Evolutionary conservation across 163 green algal species (phyloP).

Genomic region (Trebouxiophyceae sp.): DNA sequence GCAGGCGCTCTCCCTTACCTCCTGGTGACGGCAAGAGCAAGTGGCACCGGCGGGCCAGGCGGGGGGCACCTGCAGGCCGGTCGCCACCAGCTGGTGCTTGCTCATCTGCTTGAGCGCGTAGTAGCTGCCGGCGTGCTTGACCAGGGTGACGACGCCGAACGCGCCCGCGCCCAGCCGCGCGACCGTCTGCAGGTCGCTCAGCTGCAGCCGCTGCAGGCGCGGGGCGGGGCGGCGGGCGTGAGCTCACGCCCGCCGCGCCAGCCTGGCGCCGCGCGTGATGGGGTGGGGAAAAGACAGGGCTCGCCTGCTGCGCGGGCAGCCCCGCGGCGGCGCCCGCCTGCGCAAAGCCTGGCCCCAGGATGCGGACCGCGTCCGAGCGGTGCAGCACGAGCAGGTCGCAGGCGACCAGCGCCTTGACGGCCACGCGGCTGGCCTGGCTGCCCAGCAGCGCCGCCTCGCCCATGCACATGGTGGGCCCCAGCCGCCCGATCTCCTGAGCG

Average conservation of each 20-base stretch:
- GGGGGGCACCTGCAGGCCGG: constrained; percentile 55
- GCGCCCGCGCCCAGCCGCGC: constrained; percentile 70
- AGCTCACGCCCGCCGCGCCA: too few species aligned
- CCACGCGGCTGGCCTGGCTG: constrained; percentile 64
- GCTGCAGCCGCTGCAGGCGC: constrained; percentile 26
- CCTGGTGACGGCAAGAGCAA: too few species aligned
- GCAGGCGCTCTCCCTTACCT: too few species aligned
- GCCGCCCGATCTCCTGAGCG: constrained; percentile 27
- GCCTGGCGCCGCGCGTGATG: too few species aligned
- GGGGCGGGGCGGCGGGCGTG: too few species aligned
- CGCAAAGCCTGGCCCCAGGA: constrained; percentile 39
- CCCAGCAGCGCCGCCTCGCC: constrained; percentile 79
- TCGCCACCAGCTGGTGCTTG: constrained; percentile 74
- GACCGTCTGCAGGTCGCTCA: constrained; percentile 55
- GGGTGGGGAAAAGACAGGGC: too few species aligned
- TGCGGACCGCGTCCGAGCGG: constrained; percentile 38
- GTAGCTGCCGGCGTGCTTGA: constrained; percentile 36
- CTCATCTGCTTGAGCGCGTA: constrained; percentile 82
- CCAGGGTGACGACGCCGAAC: constrained; percentile 73
- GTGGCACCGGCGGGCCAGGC: too few species aligned
- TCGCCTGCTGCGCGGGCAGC: too few species aligned
- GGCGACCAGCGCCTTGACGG: constrained; percentile 40
- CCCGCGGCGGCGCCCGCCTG: background rate
- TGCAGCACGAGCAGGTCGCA: constrained; percentile 36
- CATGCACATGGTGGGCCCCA: constrained; percentile 68